A percentile compares a stretch with the other conserved stretches of the same genome.
Conservation (phyloP, 805 yeast genomes). For the Kluyveromyces siamensis region DNA sequence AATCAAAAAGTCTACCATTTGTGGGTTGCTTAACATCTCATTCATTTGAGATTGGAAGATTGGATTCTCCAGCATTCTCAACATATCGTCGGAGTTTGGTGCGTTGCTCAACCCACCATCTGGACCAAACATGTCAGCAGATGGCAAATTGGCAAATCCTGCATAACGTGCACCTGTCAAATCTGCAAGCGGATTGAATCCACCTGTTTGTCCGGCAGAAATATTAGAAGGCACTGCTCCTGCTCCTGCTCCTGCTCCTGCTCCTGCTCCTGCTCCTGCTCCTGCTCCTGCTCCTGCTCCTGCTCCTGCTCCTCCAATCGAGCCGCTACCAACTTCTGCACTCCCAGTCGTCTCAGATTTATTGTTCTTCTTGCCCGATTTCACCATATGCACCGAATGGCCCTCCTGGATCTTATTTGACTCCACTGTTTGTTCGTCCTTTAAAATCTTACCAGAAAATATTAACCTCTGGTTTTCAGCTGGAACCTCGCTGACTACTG, state of each 20-base stretch:
- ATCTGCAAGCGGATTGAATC: slow-evolving; percentile 85
- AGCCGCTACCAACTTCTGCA: slow-evolving; percentile 11
- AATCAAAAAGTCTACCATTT: slow-evolving; percentile 75
- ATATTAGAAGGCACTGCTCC: slow-evolving; percentile 59
- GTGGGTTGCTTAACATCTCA: slow-evolving; percentile 77
- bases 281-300: slow-evolving; percentile 21
- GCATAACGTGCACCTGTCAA: slow-evolving; percentile 94
- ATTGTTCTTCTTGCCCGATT: slow-evolving; percentile 46
- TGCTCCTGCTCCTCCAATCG: slow-evolving; percentile 5
- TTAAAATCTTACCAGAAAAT: slow-evolving; percentile 88
- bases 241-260: background rate
- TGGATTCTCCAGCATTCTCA: slow-evolving; percentile 72
- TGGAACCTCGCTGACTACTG: slow-evolving; percentile 54
- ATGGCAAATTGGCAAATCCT: slow-evolving; percentile 77
- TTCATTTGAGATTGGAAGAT: slow-evolving; percentile 74
- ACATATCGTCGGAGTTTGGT: slow-evolving; percentile 69
- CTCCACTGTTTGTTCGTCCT: slow-evolving; percentile 67
- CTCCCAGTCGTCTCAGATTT: slow-evolving; percentile 17
- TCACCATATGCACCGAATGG: slow-evolving; percentile 83
- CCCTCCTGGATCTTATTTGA: slow-evolving; percentile 77
- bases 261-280: slow-evolving; percentile 11
- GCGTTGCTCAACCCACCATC: slow-evolving; percentile 76
- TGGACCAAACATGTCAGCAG: slow-evolving; percentile 83
- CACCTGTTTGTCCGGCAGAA: slow-evolving; percentile 73
- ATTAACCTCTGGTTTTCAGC: slow-evolving; percentile 79